A percentile compares a stretch with the other conserved stretches of the same genome.
These are phyloP conservation scores for Monosporascus sp. DNA, from an alignment of 2,329 filamentous ascomycete species.

Conservation along the genomic window DNA sequence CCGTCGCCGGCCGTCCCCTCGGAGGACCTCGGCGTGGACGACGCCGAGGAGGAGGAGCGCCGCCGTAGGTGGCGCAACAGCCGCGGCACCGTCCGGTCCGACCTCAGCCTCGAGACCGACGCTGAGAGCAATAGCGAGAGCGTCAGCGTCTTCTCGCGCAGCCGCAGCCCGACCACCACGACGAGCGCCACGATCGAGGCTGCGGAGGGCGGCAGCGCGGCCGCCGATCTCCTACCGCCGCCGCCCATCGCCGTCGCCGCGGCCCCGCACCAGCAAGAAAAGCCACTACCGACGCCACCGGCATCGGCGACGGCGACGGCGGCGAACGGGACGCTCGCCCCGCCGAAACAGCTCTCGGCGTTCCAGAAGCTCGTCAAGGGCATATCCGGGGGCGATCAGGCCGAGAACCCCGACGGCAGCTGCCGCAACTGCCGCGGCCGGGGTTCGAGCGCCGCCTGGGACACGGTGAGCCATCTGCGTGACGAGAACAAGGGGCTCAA, in stretches of 20 bases:
- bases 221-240: not conserved
- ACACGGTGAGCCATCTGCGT: conserved; percentile 56
- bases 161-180: conserved; percentile 50
- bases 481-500: conserved; percentile 61
- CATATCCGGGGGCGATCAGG: conserved; percentile 33
- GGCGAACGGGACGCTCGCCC: conserved; percentile 5
- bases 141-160: conserved; percentile 58
- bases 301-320: conserved; percentile 6
- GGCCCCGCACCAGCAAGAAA: not conserved
- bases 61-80: conserved; percentile 39
- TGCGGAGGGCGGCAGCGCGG: not conserved
- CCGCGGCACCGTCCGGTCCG: conserved; percentile 35
- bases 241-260: not conserved
- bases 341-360: conserved; percentile 33
- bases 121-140: conserved; percentile 46
- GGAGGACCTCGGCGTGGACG: conserved; percentile 51
- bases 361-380: conserved; percentile 46
- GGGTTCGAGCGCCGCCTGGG: conserved; percentile 57
- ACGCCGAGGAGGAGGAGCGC: conserved; percentile 36
- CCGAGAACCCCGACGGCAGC: conserved; percentile 19
- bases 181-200: conserved; percentile 24
- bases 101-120: conserved; percentile 47
- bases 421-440: conserved; percentile 56
- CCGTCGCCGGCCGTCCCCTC: conserved; percentile 31
- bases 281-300: conserved; percentile 1